Percentiles rank a stretch among this genome's conserved stretches.
phyloP scores from a whole-genome alignment of 2,329 filamentous ascomycete genomes.

The Alternaria gaisen region DNA sequence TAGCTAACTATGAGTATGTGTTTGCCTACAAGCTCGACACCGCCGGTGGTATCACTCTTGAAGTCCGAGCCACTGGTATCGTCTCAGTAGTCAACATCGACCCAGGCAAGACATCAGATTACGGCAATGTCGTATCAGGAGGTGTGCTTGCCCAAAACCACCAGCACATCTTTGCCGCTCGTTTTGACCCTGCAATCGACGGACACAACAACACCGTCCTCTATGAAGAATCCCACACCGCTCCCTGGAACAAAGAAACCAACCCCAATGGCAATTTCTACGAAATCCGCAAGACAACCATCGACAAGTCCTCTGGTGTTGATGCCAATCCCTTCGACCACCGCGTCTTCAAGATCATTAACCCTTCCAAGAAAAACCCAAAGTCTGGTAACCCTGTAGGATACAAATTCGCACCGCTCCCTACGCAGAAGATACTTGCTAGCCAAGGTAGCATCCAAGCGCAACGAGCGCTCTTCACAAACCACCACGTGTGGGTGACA shows the following conservation, averaged over 20 bases:
- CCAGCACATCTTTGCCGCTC: slow-evolving; percentile 70
- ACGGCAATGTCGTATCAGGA: slow-evolving; percentile 70
- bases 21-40: slow-evolving; percentile 72
- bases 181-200: slow-evolving; percentile 71
- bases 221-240: slow-evolving; percentile 62
- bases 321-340: slow-evolving; percentile 65
- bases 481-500: slow-evolving; percentile 64
- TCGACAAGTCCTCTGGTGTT: slow-evolving; percentile 59
- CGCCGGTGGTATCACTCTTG: slow-evolving; percentile 67
- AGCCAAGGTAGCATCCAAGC: slow-evolving; percentile 55
- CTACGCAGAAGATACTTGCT: slow-evolving; percentile 61
- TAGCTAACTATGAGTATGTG: slow-evolving; percentile 77
- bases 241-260: slow-evolving; percentile 60
- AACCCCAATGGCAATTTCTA: slow-evolving; percentile 72
- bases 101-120: slow-evolving; percentile 61
- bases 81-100: slow-evolving; percentile 70
- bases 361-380: slow-evolving; percentile 56
- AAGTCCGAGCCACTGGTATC: slow-evolving; percentile 72
- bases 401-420: slow-evolving; percentile 60
- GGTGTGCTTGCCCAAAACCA: slow-evolving; percentile 74
- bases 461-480: slow-evolving; percentile 59
- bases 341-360: slow-evolving; percentile 64
- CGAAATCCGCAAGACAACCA: slow-evolving; percentile 59
- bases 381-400: slow-evolving; percentile 57
- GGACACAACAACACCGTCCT: slow-evolving; percentile 63